Evolutionary conservation across 164 flowering plant species (phyloP).

Genomic region (Vitis labrusca): DNA sequence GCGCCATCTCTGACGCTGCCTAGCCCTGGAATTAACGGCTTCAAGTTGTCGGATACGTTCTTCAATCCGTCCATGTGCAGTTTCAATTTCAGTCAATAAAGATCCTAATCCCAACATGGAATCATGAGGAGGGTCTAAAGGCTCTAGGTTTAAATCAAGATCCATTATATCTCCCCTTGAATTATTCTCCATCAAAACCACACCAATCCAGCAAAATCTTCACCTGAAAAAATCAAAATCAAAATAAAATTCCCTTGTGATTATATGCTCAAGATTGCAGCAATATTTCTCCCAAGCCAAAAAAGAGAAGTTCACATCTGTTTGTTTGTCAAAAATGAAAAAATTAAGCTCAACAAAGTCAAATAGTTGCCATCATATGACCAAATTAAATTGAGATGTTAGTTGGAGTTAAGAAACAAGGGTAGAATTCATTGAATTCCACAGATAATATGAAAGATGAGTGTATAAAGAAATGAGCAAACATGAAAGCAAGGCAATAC

Average conservation of each 20-base stretch:
- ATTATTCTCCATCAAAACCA: slow-evolving; percentile 23
- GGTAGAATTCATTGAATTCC: too few relatives aligned
- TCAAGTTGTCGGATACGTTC: slow-evolving; percentile 47
- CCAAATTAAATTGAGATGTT: too few relatives aligned
- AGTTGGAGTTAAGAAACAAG: too few relatives aligned
- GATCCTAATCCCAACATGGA: slow-evolving; percentile 15
- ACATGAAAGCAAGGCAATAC: too few relatives aligned
- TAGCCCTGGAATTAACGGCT: slow-evolving; percentile 37
- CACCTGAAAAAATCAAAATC: not conserved
- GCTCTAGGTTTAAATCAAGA: slow-evolving; percentile 52
- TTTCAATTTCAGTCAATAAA: slow-evolving; percentile 20
- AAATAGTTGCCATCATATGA: too few relatives aligned
- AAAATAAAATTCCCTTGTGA: not conserved
- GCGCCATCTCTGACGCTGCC: slow-evolving; percentile 41
- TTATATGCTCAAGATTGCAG: not conserved
- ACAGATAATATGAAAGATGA: too few relatives aligned
- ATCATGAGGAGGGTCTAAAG: slow-evolving; percentile 15
- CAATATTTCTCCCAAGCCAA: not conserved
- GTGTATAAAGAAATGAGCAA: too few relatives aligned
- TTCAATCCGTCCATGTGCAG: slow-evolving; percentile 27
- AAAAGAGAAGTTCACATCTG: not conserved
- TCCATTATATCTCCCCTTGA: slow-evolving; percentile 30
- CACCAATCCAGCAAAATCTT: not conserved
- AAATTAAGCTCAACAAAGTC: too few relatives aligned
- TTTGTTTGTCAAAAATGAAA: too few relatives aligned